Base-by-base conservation (phyloP, 2,329 filamentous ascomycete species). In the Epichloe uncinata region DNA sequence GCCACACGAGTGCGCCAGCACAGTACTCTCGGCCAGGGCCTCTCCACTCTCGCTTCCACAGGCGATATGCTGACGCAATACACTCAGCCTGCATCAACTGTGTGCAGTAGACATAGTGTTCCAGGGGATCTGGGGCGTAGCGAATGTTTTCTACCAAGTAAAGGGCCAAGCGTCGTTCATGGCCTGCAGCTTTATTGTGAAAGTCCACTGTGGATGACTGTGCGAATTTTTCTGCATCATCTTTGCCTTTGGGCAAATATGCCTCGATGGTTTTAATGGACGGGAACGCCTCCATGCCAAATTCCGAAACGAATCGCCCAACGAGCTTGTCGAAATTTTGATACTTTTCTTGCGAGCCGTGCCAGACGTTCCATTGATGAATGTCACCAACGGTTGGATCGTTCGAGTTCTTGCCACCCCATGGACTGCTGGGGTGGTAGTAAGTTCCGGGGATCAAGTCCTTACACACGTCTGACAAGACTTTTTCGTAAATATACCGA, bases 291-390 rank as follows among this genome's bases (percentile, higher is more conserved):
- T 95, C 82, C 89, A 96, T 95, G 53, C 90, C 91, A 58, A 96
- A 97, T 63, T 96, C 91, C 50, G 86, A 91, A 51, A 95, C 90
- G 68, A 97, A 96, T 0, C 91, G 81, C 2, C 91, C 90, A n/a
- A 81, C 81, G 1, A 96, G 78, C 54, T 82, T 84, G 64, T 93
- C 87, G 56, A 90, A 95, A 58, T 93, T 83, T 58, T 96, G 90
- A 59, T 95, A 96, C 57, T 86, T 89, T 61, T 94, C 85, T 62
- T 95, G 89, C 1, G 81, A 84, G 18, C 90, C 90, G 61, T 96
- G 91, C 91, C 90, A 96, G 15, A 95, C 84, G 61, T 95, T 95
- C 90, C 90, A 96, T 66, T 95, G 89, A 63, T 96, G 91, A 60
- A 95, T 82, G 62, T 96, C 90, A 48, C 90, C 90, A 4, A 90